phyloP scores from a whole-genome alignment of 78 protist genomes.

The Polysphondylium violaceum region DNA sequence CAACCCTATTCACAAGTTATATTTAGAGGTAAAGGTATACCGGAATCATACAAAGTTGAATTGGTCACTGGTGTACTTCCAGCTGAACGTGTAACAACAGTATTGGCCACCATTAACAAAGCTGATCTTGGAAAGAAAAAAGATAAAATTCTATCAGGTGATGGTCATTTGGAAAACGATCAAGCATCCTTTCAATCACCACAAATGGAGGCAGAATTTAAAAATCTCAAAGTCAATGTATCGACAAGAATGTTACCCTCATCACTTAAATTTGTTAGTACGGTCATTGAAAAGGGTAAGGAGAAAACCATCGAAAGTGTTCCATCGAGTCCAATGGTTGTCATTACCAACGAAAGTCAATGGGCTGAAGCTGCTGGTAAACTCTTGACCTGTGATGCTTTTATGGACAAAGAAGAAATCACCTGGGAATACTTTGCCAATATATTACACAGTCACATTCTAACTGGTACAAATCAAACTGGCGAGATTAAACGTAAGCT shows the following conservation, averaged over 20 bases:
- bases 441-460: constrained; percentile 57
- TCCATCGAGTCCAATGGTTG: constrained; percentile 59
- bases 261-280: constrained; percentile 36
- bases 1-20: constrained; percentile 73
- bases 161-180: constrained; percentile 34
- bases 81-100: constrained; percentile 30
- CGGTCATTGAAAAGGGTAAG: constrained; percentile 20
- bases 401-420: constrained; percentile 51
- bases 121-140: constrained; percentile 11
- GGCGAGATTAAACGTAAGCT: constrained; percentile 39
- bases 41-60: constrained; percentile 52
- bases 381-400: constrained; percentile 57
- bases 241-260: constrained; percentile 81
- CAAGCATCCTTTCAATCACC: neutral
- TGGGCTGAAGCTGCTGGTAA: constrained; percentile 85
- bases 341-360: constrained; percentile 82
- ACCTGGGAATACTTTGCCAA: constrained; percentile 76
- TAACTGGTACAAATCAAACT: constrained; percentile 70
- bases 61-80: constrained; percentile 63
- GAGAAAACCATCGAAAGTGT: constrained; percentile 35
- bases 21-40: constrained; percentile 57
- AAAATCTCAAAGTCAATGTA: constrained; percentile 47
- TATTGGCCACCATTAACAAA: constrained; percentile 33
- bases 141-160: constrained; percentile 6
- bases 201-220: constrained; percentile 19